Evolutionary conservation across 441 rosid genomes (phyloP).

Genomic region (Omphalea diandra): DNA sequence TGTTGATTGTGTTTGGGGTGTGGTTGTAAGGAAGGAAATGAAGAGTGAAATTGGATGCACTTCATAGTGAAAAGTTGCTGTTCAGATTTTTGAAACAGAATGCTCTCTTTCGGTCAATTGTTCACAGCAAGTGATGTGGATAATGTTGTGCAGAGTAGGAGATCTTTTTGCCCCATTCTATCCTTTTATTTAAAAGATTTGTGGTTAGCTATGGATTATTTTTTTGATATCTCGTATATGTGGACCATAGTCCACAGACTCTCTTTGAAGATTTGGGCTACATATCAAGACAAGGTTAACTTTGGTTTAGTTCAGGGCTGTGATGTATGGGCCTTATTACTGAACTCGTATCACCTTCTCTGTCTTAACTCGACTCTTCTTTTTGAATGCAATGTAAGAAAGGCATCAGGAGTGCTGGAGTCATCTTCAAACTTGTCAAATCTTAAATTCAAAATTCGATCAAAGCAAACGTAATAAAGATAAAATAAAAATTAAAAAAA

Average conservation of each 20-base stretch:
- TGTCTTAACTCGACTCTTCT: too few relatives aligned
- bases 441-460: too few relatives aligned
- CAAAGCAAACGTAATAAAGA: too few relatives aligned
- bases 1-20: constrained; percentile 1
- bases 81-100: not conserved
- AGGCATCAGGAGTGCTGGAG: too few relatives aligned
- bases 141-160: not conserved
- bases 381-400: too few relatives aligned
- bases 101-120: not conserved
- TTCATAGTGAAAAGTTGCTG: constrained; percentile 10
- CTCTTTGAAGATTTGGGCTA: too few relatives aligned
- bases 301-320: too few relatives aligned
- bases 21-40: constrained; percentile 13
- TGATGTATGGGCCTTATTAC: too few relatives aligned
- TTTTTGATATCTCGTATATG: not conserved
- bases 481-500: too few relatives aligned
- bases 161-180: not conserved
- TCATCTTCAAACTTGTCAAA: too few relatives aligned
- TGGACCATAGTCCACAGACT: not conserved
- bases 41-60: constrained; percentile 12
- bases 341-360: too few relatives aligned
- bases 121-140: not conserved
- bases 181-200: not conserved
- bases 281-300: too few relatives aligned
- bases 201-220: not conserved